A percentile compares a stretch with the other conserved stretches of the same genome.
Evolutionary conservation across 179 eudicot species (phyloP).

Genomic region (Silene coronaria): DNA sequence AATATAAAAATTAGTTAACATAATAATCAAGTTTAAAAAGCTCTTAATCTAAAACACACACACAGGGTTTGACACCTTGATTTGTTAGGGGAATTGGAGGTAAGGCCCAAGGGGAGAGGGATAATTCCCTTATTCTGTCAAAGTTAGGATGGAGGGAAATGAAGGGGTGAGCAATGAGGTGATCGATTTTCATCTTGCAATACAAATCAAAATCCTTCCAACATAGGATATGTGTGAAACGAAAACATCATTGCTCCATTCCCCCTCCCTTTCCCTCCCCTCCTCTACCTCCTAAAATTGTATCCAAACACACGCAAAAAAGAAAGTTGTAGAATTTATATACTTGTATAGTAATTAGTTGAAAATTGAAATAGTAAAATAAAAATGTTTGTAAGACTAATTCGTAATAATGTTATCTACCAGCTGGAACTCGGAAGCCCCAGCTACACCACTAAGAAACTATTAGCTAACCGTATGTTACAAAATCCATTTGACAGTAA

Average conservation of each 20-base stretch:
- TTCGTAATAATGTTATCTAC: background rate
- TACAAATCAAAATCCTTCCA: background rate
- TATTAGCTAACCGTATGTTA: background rate
- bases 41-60: background rate
- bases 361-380: background rate
- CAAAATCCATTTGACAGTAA: constrained; percentile 4
- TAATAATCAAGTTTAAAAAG: background rate
- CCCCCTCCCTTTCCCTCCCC: background rate
- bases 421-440: background rate
- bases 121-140: background rate
- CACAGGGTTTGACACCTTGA: no score
- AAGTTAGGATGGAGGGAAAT: background rate
- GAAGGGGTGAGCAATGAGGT: background rate
- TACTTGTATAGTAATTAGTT: background rate
- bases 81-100: background rate
- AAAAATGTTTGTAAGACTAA: background rate
- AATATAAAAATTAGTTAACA: background rate
- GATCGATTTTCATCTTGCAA: background rate
- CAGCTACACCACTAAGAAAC: constrained; percentile 1
- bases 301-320: background rate
- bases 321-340: background rate
- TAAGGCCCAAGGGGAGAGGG: background rate
- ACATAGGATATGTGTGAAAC: background rate
- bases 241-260: background rate
- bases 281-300: background rate